These are phyloP conservation scores for Ganoderma sinense DNA, from an alignment of 1,284 basidiomycete genomes.

Conservation along the genomic window DNA sequence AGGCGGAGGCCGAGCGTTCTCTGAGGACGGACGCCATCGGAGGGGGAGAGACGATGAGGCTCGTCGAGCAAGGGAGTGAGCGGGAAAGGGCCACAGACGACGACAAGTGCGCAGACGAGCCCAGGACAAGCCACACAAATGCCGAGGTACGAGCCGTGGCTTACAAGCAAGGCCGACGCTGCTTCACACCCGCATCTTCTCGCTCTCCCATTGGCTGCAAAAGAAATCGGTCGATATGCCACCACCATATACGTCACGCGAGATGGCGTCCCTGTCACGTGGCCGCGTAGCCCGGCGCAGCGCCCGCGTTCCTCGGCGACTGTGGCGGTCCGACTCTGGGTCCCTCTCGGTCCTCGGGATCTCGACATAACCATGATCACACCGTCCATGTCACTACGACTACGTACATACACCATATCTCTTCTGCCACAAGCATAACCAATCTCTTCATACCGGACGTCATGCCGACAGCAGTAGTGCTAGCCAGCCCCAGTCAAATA, in stretches of 20 bases:
- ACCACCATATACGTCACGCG: slow-evolving; percentile 11
- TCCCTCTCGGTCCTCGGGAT: not conserved
- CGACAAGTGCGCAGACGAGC: slow-evolving; percentile 13
- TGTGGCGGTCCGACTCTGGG: not conserved
- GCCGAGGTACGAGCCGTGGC: not conserved
- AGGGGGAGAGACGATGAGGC: slow-evolving; percentile 5
- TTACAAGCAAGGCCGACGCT: slow-evolving; percentile 14
- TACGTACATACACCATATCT: not conserved
- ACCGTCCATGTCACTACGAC: not conserved
- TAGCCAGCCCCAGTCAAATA: slow-evolving; percentile 1
- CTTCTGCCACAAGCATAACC: not conserved
- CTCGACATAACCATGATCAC: not conserved
- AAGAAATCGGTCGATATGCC: slow-evolving; percentile 37
- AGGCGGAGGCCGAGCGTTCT: slow-evolving; percentile 46
- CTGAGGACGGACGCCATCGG: slow-evolving; percentile 39
- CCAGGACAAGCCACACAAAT: slow-evolving; percentile 6
- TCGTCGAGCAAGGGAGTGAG: slow-evolving; percentile 16
- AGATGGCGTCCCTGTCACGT: slow-evolving; percentile 18
- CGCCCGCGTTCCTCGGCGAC: not conserved
- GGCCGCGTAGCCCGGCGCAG: slow-evolving; percentile 20
- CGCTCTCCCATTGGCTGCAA: slow-evolving; percentile 35
- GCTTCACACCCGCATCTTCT: slow-evolving; percentile 17
- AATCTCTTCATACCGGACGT: not conserved
- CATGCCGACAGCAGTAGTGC: not conserved
- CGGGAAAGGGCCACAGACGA: slow-evolving; percentile 1